A percentile compares a stretch with the other conserved stretches of the same genome.
Conservation (phyloP, 257 asterid genomes). For the Euphrasia confusa region DNA sequence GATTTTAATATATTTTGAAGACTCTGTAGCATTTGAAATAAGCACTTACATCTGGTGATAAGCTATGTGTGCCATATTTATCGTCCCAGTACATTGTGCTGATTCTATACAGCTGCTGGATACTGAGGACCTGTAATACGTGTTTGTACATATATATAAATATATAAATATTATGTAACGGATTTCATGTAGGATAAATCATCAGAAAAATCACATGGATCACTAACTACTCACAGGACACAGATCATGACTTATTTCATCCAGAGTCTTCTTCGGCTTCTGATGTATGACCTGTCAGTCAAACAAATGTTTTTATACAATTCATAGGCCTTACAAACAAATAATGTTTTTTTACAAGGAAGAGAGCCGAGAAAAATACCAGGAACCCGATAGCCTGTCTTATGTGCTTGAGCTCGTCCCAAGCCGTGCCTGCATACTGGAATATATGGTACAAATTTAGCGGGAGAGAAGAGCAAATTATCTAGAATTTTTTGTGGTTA, state of each 20-base stretch:
- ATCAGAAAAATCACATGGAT: neutral
- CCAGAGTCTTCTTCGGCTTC: slow-evolving; percentile 35
- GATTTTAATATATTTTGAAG: neutral
- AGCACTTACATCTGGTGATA: slow-evolving; percentile 72
- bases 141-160: too few relatives aligned
- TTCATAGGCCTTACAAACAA: slow-evolving; percentile 2
- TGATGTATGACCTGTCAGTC: slow-evolving; percentile 70
- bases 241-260: slow-evolving; percentile 89
- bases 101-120: slow-evolving; percentile 90
- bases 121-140: slow-evolving; percentile 65
- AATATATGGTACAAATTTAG: slow-evolving; percentile 30
- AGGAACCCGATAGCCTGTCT: slow-evolving; percentile 97
- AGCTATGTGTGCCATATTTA: slow-evolving; percentile 95
- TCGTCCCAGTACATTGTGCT: slow-evolving; percentile 61
- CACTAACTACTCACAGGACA: slow-evolving; percentile 69
- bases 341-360: neutral
- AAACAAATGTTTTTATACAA: slow-evolving; percentile 10
- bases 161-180: neutral
- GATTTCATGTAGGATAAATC: neutral
- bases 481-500: neutral
- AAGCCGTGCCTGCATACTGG: slow-evolving; percentile 96
- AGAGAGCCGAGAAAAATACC: slow-evolving; percentile 41
- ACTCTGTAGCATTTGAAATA: neutral
- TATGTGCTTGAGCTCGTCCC: slow-evolving; percentile 99
- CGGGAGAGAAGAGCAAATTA: neutral